A percentile compares a stretch with the other conserved stretches of the same genome.
These are phyloP conservation scores for Circinella umbellata DNA, from an alignment of 371 early-diverging fungal species.

Conservation along the genomic window DNA sequence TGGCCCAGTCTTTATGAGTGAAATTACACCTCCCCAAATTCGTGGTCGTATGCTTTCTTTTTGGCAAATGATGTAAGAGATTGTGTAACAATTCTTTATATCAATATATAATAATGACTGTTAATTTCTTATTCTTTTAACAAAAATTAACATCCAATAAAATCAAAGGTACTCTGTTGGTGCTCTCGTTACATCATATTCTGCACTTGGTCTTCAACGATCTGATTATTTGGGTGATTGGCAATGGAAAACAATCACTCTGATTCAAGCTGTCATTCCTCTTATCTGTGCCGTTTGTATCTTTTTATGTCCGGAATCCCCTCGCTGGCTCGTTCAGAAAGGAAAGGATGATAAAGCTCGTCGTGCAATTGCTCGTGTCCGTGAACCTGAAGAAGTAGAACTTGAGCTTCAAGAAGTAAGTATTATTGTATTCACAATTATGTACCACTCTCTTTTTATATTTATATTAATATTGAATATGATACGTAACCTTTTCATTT, in stretches of 20 bases:
- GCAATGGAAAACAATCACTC: constrained; percentile 32
- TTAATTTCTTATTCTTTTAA: background rate
- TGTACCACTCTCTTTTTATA: background rate
- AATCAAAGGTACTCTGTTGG: constrained; percentile 26
- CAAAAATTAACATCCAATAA: too few relatives aligned
- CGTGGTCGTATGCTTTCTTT: constrained; percentile 40
- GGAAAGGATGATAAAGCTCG: constrained; percentile 28
- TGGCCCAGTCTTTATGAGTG: constrained; percentile 35
- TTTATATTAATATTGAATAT: background rate
- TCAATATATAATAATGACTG: background rate
- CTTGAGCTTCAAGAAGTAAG: constrained; percentile 28
- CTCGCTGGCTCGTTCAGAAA: constrained; percentile 30
- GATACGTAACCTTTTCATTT: background rate
- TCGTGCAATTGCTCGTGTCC: constrained; percentile 24
- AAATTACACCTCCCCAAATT: constrained; percentile 28
- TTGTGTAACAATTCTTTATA: too few relatives aligned
- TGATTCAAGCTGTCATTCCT: constrained; percentile 30
- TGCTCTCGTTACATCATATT: constrained; percentile 32
- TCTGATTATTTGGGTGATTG: constrained; percentile 21
- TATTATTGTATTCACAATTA: background rate
- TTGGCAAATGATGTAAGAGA: constrained; percentile 34
- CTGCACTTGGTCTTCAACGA: constrained; percentile 22
- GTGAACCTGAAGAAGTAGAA: constrained; percentile 30
- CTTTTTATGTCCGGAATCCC: constrained; percentile 31
- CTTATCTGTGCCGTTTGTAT: constrained; percentile 20